Evolutionary conservation across 306 rosid species (phyloP).

Genomic region (Pyrus betulifolia): DNA sequence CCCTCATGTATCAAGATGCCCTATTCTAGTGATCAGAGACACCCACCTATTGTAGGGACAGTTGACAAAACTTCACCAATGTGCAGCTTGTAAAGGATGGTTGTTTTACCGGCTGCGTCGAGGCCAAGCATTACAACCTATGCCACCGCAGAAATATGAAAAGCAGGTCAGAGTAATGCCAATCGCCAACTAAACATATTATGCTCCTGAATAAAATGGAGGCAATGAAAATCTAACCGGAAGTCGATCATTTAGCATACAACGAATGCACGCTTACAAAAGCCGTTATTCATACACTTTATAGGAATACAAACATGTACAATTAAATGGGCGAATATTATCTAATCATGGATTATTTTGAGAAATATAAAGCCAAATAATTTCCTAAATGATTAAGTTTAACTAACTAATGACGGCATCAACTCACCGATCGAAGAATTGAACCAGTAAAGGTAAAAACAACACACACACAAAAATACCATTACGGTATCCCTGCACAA

Average conservation of each 20-base stretch:
- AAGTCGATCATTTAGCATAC: background rate
- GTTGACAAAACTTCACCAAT: constrained; percentile 91
- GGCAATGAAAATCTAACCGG: background rate
- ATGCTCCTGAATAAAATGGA: background rate
- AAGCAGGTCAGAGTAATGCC: background rate
- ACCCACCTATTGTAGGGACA: constrained; percentile 84
- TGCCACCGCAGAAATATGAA: constrained; percentile 20
- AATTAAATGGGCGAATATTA: background rate
- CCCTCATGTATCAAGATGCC: background rate
- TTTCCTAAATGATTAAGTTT: background rate
- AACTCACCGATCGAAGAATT: background rate
- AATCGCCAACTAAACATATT: background rate
- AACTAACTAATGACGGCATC: background rate
- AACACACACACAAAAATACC: background rate
- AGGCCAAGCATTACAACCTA: constrained; percentile 97
- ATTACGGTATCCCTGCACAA: background rate
- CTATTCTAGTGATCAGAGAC: background rate
- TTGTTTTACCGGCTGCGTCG: constrained; percentile 93
- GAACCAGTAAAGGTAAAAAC: background rate
- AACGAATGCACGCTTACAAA: background rate
- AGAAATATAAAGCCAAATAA: background rate
- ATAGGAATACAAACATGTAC: background rate
- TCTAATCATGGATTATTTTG: background rate
- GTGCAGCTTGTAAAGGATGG: constrained; percentile 82
- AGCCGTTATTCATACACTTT: background rate